These are phyloP conservation scores for Massariosphaeria phaeospora DNA, from an alignment of 495 filamentous ascomycete species.

Conservation along the genomic window DNA sequence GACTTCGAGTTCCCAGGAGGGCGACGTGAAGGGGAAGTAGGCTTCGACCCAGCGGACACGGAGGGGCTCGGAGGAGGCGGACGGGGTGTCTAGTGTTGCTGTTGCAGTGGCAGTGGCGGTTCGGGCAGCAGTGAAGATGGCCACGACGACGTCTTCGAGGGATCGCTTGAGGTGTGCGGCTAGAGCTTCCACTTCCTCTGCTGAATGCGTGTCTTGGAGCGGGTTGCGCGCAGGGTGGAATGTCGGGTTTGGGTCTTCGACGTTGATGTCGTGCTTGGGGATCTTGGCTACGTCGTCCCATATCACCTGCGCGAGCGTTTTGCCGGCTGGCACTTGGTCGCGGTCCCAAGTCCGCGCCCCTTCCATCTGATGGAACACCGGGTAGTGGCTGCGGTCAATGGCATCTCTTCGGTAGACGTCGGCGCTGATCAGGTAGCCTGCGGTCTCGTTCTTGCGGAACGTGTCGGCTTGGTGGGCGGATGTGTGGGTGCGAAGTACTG, in stretches of 20 bases:
- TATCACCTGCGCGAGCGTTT: conserved; percentile 43
- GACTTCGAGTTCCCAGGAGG: conserved; percentile 93
- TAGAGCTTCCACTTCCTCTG: conserved; percentile 75
- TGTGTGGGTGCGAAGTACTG: conserved; percentile 87
- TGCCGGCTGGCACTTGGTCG: conserved; percentile 48
- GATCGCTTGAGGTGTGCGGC: conserved; percentile 84
- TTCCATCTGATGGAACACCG: conserved; percentile 98
- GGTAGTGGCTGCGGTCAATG: conserved; percentile 90
- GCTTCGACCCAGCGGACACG: conserved; percentile 91
- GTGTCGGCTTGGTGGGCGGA: conserved; percentile 86
- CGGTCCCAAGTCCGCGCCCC: conserved; percentile 89
- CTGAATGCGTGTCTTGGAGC: conserved; percentile 67
- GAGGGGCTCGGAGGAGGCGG: conserved; percentile 57
- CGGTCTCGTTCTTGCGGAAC: conserved; percentile 62
- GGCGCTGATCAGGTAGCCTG: conserved; percentile 85
- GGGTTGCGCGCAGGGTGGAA: conserved; percentile 78
- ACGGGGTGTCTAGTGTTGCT: conserved; percentile 46
- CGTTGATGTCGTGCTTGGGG: conserved; percentile 65
- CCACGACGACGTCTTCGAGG: conserved; percentile 80
- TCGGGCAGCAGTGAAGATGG: conserved; percentile 78
- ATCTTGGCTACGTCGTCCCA: conserved; percentile 63
- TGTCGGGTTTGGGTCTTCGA: conserved; percentile 81
- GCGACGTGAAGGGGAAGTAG: conserved; percentile 93
- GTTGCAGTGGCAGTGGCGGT: conserved; percentile 64
- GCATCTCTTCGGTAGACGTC: conserved; percentile 96